Evolutionary conservation across 805 yeast genomes (phyloP), one percentile per base, ranked within the genome.

Genomic region (Schizosaccharomyces octosporus): DNA sequence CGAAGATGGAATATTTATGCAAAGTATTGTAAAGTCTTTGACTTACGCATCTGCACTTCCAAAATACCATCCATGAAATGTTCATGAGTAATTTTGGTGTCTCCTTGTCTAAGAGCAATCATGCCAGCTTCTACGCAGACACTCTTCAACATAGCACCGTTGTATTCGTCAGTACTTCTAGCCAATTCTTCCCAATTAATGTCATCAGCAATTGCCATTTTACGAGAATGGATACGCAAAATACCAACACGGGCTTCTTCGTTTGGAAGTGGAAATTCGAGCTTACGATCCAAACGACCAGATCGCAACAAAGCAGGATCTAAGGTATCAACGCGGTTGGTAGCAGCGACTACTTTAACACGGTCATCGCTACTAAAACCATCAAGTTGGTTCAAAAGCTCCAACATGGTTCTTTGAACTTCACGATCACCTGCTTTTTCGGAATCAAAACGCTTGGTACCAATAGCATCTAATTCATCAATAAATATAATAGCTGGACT

Each of bases 101-200:
- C 95, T 19, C 95, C 97, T 68, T 87, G 87, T 75, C 98, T 82
- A 70, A 93, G 78, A 1, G 98, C 99, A 74, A 93, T 93, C 99
- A 93, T 93, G 70, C 99, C 99, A 5, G 99, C 98, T 73, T 93
- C 99, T 27, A 93, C 98, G 6, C 97, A 89, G 55, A 93, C 99
- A 1, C 98, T 98, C 75, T 93, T 93, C 71, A 93, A 78, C 74
- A 93, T 98, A 1, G 99, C 99, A 70, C 99, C 99, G 70, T 93
- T 93, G 73, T 93, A 93, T 74, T 93, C 99, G 72, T 93, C 98
- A 0, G 98, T 93, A 6, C 95, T 86, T 71, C 98, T 81, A 3
- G 99, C 97, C 70, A 93, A 80, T 75, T 93, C 98, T 72, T 88
- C 86, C 98, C 98, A 93, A 75, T 93, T 93, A 65, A 93, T 88